Conservation (phyloP, 2,329 filamentous ascomycete genomes). For the Coleophoma cylindrospora region DNA sequence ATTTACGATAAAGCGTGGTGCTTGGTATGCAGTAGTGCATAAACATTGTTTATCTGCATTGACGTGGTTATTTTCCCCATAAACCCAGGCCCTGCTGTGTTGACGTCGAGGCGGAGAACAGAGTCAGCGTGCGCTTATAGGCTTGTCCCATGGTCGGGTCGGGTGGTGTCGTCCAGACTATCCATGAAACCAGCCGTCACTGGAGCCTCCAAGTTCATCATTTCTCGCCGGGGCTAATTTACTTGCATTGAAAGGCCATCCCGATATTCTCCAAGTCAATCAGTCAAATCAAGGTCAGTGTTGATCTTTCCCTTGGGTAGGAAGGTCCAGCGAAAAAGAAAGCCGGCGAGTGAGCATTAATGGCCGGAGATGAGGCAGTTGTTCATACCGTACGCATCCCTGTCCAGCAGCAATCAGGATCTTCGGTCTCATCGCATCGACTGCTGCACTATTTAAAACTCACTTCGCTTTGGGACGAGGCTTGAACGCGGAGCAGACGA, state of each 20-base stretch:
- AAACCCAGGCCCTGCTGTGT: slow-evolving; percentile 2
- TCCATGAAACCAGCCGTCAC: too few species aligned
- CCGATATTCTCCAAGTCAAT: too few species aligned
- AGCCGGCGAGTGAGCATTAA: slow-evolving; percentile 24
- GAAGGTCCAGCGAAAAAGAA: too few species aligned
- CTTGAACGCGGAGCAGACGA: not conserved
- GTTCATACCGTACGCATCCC: slow-evolving; percentile 10
- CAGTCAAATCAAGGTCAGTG: too few species aligned
- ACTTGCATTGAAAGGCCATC: too few species aligned
- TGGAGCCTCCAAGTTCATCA: too few species aligned
- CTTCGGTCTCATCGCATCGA: not conserved
- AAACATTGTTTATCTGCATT: slow-evolving; percentile 22
- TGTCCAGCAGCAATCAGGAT: slow-evolving; percentile 7
- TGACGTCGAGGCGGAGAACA: not conserved
- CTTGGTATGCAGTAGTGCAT: slow-evolving; percentile 6
- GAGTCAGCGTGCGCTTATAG: too few species aligned
- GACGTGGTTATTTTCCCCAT: slow-evolving; percentile 13
- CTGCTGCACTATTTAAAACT: not conserved
- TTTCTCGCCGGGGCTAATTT: too few species aligned
- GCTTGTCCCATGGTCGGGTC: too few species aligned
- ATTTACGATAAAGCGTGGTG: too few species aligned
- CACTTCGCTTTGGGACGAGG: not conserved
- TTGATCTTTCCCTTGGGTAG: too few species aligned
- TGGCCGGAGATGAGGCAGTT: slow-evolving; percentile 32
- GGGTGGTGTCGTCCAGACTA: too few species aligned